Conservation (phyloP, 768 basidiomycete genomes). For the Panus rudis region DNA sequence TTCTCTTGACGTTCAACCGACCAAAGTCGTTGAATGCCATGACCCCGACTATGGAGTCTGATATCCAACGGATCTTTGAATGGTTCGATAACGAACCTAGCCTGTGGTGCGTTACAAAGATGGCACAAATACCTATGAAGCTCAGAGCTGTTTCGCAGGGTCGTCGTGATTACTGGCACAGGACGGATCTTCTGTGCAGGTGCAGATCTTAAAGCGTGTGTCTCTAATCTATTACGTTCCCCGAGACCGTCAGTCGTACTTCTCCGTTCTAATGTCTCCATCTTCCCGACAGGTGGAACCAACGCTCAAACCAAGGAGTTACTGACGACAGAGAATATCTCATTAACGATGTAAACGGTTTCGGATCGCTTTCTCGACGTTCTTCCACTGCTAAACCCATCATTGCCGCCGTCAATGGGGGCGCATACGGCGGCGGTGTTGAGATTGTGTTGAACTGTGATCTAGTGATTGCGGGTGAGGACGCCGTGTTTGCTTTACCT, state of each 20-base stretch:
- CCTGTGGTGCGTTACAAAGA: slow-evolving; percentile 47
- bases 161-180: slow-evolving; percentile 64
- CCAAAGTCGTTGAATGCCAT: slow-evolving; percentile 71
- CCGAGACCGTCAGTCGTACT: not conserved
- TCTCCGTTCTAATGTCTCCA: too few relatives aligned
- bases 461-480: slow-evolving; percentile 59
- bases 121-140: slow-evolving; percentile 16
- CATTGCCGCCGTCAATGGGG: slow-evolving; percentile 77
- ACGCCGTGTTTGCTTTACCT: slow-evolving; percentile 65
- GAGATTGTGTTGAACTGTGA: slow-evolving; percentile 64
- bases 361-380: slow-evolving; percentile 68
- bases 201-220: slow-evolving; percentile 69
- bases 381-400: slow-evolving; percentile 58
- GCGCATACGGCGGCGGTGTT: slow-evolving; percentile 32
- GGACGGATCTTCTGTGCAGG: slow-evolving; percentile 76
- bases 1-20: slow-evolving; percentile 57
- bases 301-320: slow-evolving; percentile 26
- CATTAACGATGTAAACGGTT: slow-evolving; percentile 40
- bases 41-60: slow-evolving; percentile 47
- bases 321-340: not conserved
- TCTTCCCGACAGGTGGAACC: slow-evolving; percentile 47
- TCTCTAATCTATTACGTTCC: slow-evolving; percentile 3
- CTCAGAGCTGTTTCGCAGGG: slow-evolving; percentile 37
- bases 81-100: slow-evolving; percentile 72
- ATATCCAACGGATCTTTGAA: slow-evolving; percentile 45